Conservation (phyloP, 164 flowering plant genomes). For the Saururus chinensis region DNA sequence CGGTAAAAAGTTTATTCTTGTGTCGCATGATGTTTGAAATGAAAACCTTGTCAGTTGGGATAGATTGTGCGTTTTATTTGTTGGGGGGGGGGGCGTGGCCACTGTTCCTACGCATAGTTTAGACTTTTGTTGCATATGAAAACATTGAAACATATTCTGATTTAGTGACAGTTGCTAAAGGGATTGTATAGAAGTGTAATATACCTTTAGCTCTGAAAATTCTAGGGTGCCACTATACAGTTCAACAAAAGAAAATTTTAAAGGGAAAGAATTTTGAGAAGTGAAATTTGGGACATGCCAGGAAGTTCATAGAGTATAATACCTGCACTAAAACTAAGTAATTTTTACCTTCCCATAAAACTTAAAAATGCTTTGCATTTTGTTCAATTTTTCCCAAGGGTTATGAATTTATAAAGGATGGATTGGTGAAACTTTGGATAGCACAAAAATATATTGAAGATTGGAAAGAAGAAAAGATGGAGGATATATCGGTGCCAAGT, state of each 20-base stretch:
- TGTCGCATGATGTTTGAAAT: conserved; percentile 14
- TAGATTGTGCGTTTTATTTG: conserved; percentile 1
- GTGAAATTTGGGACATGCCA: conserved; percentile 7
- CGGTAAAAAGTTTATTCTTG: conserved; percentile 8
- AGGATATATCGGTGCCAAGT: conserved; percentile 7
- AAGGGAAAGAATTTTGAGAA: conserved; percentile 3
- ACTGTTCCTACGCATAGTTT: conserved; percentile 4
- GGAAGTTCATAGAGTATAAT: neutral
- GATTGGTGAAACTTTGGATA: conserved; percentile 12
- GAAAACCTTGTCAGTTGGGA: conserved; percentile 4
- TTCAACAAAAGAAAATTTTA: neutral
- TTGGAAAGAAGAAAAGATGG: conserved; percentile 1
- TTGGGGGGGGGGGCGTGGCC: conserved; percentile 4
- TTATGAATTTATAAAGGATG: conserved; percentile 4
- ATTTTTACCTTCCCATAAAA: conserved; percentile 10
- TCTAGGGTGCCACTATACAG: neutral
- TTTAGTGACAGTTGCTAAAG: neutral
- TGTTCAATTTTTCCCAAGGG: conserved; percentile 19
- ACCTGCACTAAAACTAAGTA: conserved; percentile 14
- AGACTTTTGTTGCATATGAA: neutral
- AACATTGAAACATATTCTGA: neutral
- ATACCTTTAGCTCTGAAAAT: conserved; percentile 5
- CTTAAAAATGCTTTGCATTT: conserved; percentile 14
- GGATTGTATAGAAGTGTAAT: conserved; percentile 4
- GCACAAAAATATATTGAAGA: conserved; percentile 6